A percentile compares a stretch with the other conserved stretches of the same genome.
Conservation (phyloP, 495 filamentous ascomycete species). For the Penicillium dipodomyicola region DNA sequence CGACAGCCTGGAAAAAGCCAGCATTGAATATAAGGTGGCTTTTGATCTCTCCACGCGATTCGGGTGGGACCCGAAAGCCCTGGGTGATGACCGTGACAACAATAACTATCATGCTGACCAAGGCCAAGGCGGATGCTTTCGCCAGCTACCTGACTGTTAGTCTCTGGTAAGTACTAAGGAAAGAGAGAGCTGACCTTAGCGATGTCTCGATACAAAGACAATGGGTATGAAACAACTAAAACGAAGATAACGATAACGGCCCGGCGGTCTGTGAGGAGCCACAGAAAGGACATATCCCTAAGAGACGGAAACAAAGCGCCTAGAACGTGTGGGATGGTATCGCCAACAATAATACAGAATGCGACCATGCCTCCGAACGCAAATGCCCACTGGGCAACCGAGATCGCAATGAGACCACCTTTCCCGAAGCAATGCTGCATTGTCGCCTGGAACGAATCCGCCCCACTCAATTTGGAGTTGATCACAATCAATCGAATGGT, state of each 20-base stretch:
- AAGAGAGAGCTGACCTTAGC: slow-evolving; percentile 65
- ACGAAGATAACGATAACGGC: slow-evolving; percentile 84
- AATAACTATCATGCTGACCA: slow-evolving; percentile 89
- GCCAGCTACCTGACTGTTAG: slow-evolving; percentile 64
- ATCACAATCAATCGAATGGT: slow-evolving; percentile 94
- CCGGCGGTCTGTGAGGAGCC: slow-evolving; percentile 74
- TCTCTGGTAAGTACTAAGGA: neutral
- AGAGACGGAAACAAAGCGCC: slow-evolving; percentile 77
- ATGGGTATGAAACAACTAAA: slow-evolving; percentile 81
- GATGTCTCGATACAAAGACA: slow-evolving; percentile 94
- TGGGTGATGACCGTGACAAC: slow-evolving; percentile 86
- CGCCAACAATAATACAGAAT: slow-evolving; percentile 95
- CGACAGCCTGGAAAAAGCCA: slow-evolving; percentile 92
- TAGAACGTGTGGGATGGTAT: slow-evolving; percentile 90
- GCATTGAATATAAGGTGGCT: slow-evolving; percentile 68
- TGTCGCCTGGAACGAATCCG: slow-evolving; percentile 89
- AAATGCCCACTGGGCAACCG: slow-evolving; percentile 91
- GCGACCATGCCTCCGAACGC: slow-evolving; percentile 98
- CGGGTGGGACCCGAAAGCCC: slow-evolving; percentile 65
- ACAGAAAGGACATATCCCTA: slow-evolving; percentile 67
- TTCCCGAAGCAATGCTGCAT: slow-evolving; percentile 92
- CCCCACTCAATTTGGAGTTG: slow-evolving; percentile 91
- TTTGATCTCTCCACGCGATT: slow-evolving; percentile 66
- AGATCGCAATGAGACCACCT: slow-evolving; percentile 84
- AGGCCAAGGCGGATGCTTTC: slow-evolving; percentile 87